Evolutionary conservation across 2,329 filamentous ascomycete genomes (phyloP).

Genomic region (Endoconidiophora polonica): DNA sequence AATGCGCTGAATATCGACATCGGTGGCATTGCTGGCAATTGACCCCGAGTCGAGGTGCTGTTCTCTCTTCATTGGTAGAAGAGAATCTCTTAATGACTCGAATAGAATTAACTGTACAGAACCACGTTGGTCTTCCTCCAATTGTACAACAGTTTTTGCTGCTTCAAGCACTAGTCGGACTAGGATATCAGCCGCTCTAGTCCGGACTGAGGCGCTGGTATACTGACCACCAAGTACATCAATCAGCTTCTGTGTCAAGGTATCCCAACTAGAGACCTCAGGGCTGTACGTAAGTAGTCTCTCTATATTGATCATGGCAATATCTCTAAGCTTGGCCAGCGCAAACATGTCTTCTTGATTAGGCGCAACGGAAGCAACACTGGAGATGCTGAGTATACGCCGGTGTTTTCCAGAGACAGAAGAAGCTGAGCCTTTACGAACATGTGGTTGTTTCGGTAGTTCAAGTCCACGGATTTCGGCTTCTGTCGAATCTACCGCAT

Average conservation of each 20-base stretch:
- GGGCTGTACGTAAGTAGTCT: slow-evolving; percentile 54
- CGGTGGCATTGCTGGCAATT: slow-evolving; percentile 26
- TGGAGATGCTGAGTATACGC: slow-evolving; percentile 31
- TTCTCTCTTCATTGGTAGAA: slow-evolving; percentile 20
- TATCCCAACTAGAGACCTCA: slow-evolving; percentile 57
- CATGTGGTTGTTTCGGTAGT: slow-evolving; percentile 14
- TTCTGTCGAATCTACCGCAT: neutral
- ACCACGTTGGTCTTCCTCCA: slow-evolving; percentile 34
- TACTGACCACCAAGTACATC: slow-evolving; percentile 30
- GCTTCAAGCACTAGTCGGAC: slow-evolving; percentile 41
- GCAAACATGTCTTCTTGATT: slow-evolving; percentile 51
- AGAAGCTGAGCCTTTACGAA: slow-evolving; percentile 20
- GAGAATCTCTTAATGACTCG: slow-evolving; percentile 44
- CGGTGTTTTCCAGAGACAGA: slow-evolving; percentile 25
- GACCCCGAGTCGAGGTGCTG: neutral
- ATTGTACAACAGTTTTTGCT: slow-evolving; percentile 36
- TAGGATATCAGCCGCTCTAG: slow-evolving; percentile 47
- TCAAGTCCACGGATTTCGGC: slow-evolving; percentile 8
- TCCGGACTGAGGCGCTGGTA: slow-evolving; percentile 35
- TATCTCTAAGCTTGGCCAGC: slow-evolving; percentile 54
- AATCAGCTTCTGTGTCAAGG: slow-evolving; percentile 41
- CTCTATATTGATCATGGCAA: slow-evolving; percentile 57
- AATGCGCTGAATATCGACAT: slow-evolving; percentile 66
- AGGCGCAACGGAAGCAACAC: slow-evolving; percentile 28
- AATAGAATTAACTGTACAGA: slow-evolving; percentile 58